Percentiles rank a stretch among this genome's conserved stretches.
These are phyloP conservation scores for Arachnopeziza araneosa DNA, from an alignment of 2,329 filamentous ascomycete genomes.

Conservation along the genomic window DNA sequence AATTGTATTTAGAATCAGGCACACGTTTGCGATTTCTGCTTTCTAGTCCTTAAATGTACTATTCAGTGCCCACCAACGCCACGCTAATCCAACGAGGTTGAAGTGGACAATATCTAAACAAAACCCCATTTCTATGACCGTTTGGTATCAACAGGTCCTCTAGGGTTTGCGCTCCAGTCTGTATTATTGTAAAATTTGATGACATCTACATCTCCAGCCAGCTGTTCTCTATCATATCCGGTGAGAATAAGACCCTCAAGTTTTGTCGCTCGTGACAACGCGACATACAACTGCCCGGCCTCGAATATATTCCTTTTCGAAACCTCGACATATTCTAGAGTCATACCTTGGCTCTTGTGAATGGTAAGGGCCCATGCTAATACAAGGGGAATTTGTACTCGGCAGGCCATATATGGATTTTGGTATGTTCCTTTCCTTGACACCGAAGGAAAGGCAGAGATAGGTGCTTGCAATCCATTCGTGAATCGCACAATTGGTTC, in stretches of 20 bases:
- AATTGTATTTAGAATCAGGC: too few species aligned
- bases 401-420: slow-evolving; percentile 16
- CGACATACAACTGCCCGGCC: slow-evolving; percentile 25
- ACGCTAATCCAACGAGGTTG: not conserved
- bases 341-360: slow-evolving; percentile 95
- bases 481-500: slow-evolving; percentile 20
- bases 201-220: slow-evolving; percentile 21
- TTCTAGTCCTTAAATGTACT: too few species aligned
- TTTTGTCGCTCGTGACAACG: slow-evolving; percentile 20
- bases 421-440: slow-evolving; percentile 7
- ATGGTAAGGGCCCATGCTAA: slow-evolving; percentile 94
- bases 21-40: too few species aligned
- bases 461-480: slow-evolving; percentile 8
- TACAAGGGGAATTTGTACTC: slow-evolving; percentile 64
- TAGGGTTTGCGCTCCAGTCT: slow-evolving; percentile 17
- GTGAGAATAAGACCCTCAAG: slow-evolving; percentile 25
- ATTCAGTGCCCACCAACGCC: not conserved
- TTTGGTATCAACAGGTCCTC: not conserved
- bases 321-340: slow-evolving; percentile 34
- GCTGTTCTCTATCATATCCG: slow-evolving; percentile 13
- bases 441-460: slow-evolving; percentile 8
- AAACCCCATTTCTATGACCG: not conserved
- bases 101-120: not conserved
- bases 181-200: slow-evolving; percentile 22
- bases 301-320: slow-evolving; percentile 24